These are phyloP conservation scores for Melaleuca quinquenervia DNA, from an alignment of 345 rosid species.

Conservation along the genomic window DNA sequence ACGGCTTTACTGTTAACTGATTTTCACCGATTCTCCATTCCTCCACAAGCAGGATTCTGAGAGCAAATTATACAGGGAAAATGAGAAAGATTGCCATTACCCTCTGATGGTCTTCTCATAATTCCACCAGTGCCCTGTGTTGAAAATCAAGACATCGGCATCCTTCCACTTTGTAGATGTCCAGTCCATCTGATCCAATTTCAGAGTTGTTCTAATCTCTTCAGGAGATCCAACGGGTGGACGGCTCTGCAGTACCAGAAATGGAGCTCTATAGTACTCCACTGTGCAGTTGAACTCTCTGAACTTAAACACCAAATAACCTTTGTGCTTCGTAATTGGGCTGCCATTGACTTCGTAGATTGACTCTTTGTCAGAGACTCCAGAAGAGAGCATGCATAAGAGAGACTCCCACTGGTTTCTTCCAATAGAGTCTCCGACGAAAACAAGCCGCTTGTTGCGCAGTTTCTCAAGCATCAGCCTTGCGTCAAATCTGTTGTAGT, in stretches of 20 bases:
- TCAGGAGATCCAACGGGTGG: constrained; percentile 52
- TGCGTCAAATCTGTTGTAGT: constrained; percentile 54
- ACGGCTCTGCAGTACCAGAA: constrained; percentile 69
- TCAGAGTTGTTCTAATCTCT: constrained; percentile 55
- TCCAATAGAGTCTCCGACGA: constrained; percentile 90
- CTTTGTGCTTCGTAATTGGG: constrained; percentile 88
- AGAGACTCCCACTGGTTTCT: constrained; percentile 98
- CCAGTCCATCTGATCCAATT: constrained; percentile 89
- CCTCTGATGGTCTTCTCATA: constrained; percentile 82
- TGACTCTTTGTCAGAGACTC: constrained; percentile 32
- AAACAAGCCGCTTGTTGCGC: constrained; percentile 67
- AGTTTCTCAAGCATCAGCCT: constrained; percentile 77
- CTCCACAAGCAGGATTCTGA: background rate
- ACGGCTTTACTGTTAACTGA: background rate
- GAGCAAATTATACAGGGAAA: background rate
- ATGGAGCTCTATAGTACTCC: constrained; percentile 89
- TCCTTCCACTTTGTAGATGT: constrained; percentile 53
- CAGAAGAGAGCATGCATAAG: constrained; percentile 77
- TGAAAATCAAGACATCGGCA: constrained; percentile 72
- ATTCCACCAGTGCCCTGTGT: constrained; percentile 98
- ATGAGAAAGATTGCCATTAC: constrained; percentile 20
- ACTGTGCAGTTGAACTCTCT: constrained; percentile 74
- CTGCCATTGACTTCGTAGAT: constrained; percentile 81
- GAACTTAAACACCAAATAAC: constrained; percentile 70
- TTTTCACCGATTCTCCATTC: background rate